Base-by-base conservation (phyloP, 192 early-diverging fungal genomes). In the Coemansia sp. region DNA sequence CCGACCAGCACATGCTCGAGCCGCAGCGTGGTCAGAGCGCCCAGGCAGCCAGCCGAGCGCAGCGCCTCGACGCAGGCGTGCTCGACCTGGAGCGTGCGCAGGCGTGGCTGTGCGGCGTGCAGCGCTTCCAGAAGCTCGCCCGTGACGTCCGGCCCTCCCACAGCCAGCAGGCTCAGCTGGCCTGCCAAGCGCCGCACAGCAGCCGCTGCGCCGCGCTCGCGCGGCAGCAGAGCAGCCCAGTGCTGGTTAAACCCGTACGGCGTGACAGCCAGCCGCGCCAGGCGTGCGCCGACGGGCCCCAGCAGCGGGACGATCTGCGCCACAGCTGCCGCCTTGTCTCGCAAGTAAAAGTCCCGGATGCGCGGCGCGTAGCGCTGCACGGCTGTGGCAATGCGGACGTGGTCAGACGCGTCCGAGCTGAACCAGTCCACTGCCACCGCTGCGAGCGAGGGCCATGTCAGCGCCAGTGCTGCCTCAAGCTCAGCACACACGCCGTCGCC, bases 201-300 rank as follows among this genome's bases (percentile, higher is more conserved):
- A 5, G 12, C 67, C 2, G 74, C 74, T 3, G 59, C 68, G 17
- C 79, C 71, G 48, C 68, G 53, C 58, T 76, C 74, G 68, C 12
- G 34, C 2, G 75, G 72, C 19, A 15, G 55, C 62, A 82, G 80
- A 10, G 72, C 72, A n/a, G 46, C 62, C 80, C 80, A 82, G 31
- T 53, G 68, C 72, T 69, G 68, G 69, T 72, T 73, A 62, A 77
- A 82, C 21, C 80, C 80, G 63, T 77, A 77, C 19, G 80, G 80
- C 69, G 25, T 53, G 11, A 75, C 34, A 4, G 75, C 75, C 62
- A 82, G 69, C 23, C 75, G 71, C 31, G 62, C 41, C 11, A 82
- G 19, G 32, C 62, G 31, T 8, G 69, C 57, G 21, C 31, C 10
- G 29, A 23, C 42, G 12, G 41, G 59, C 60, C 74, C 67, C 25